These are phyloP conservation scores for Durotheca rogersii DNA, from an alignment of 495 filamentous ascomycete species.

Conservation along the genomic window DNA sequence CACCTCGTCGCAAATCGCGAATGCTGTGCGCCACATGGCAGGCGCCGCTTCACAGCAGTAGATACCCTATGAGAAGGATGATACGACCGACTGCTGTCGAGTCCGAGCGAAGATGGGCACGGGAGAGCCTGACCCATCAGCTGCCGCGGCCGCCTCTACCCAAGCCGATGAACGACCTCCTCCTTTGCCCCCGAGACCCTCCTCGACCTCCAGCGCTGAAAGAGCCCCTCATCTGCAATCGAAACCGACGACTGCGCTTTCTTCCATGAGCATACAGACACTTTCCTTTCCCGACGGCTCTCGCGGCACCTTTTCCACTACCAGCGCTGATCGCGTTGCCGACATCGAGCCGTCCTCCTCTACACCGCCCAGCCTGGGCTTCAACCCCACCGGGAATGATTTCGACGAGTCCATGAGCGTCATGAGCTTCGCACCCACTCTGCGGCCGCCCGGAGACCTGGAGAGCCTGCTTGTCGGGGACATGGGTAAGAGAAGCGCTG, in stretches of 20 bases:
- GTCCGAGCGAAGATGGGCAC: slow-evolving; percentile 26
- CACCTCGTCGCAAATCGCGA: not conserved
- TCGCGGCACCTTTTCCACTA: slow-evolving; percentile 59
- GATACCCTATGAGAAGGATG: slow-evolving; percentile 20
- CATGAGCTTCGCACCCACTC: slow-evolving; percentile 74
- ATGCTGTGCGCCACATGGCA: not conserved
- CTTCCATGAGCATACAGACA: slow-evolving; percentile 72
- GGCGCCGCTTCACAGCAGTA: not conserved
- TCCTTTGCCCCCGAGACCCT: slow-evolving; percentile 69
- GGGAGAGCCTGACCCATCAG: slow-evolving; percentile 29
- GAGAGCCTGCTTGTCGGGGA: slow-evolving; percentile 81
- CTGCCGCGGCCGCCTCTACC: slow-evolving; percentile 6
- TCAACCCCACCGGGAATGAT: slow-evolving; percentile 43
- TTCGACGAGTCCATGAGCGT: slow-evolving; percentile 81
- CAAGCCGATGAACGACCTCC: slow-evolving; percentile 50
- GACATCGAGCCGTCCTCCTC: slow-evolving; percentile 19
- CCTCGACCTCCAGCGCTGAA: slow-evolving; percentile 12
- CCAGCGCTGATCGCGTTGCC: slow-evolving; percentile 38
- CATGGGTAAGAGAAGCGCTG: slow-evolving; percentile 55
- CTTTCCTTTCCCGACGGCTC: slow-evolving; percentile 68
- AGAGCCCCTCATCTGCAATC: slow-evolving; percentile 55
- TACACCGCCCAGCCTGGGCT: slow-evolving; percentile 34
- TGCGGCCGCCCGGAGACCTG: slow-evolving; percentile 70
- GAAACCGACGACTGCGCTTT: slow-evolving; percentile 79
- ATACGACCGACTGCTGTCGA: slow-evolving; percentile 13